Percentiles rank a stretch among this genome's conserved stretches.
Evolutionary conservation across 768 basidiomycete genomes (phyloP).

Genomic region (Leccinum subgranulosum): DNA sequence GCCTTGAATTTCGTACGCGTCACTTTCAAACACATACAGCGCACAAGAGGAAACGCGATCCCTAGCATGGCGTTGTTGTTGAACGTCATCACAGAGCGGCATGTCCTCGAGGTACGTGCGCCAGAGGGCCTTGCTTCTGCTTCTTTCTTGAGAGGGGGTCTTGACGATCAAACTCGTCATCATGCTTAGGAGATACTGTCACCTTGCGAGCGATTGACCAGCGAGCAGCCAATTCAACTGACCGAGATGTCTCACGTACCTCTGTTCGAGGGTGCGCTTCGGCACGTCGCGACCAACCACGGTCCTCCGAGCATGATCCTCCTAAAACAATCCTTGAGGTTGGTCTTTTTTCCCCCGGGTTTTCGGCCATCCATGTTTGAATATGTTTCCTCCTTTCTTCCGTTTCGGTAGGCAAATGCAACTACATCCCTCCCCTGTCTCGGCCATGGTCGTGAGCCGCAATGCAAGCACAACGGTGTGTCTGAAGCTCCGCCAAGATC

Average conservation of each 20-base stretch:
- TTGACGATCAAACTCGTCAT: not conserved
- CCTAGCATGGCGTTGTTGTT: slow-evolving; percentile 11
- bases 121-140: not conserved
- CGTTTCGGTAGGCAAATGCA: slow-evolving; percentile 25
- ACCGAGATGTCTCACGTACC: slow-evolving; percentile 48
- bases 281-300: slow-evolving; percentile 24
- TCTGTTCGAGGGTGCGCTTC: slow-evolving; percentile 42
- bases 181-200: slow-evolving; percentile 44
- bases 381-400: not conserved
- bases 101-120: slow-evolving; percentile 20
- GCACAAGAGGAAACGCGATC: not conserved
- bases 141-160: not conserved
- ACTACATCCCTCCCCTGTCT: slow-evolving; percentile 14
- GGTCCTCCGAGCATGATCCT: slow-evolving; percentile 35
- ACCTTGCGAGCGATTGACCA: slow-evolving; percentile 50
- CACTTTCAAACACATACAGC: slow-evolving; percentile 31
- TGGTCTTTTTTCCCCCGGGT: not conserved
- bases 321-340: slow-evolving; percentile 33
- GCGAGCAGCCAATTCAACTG: slow-evolving; percentile 43
- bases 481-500: slow-evolving; percentile 32
- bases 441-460: slow-evolving; percentile 53
- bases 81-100: slow-evolving; percentile 10
- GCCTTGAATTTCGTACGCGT: slow-evolving; percentile 59
- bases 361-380: not conserved
- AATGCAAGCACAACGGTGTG: slow-evolving; percentile 60